Evolutionary conservation across 2,329 filamentous ascomycete genomes (phyloP), one percentile per base, ranked within the genome.

Genomic region (Trichocomaceae sp.): DNA sequence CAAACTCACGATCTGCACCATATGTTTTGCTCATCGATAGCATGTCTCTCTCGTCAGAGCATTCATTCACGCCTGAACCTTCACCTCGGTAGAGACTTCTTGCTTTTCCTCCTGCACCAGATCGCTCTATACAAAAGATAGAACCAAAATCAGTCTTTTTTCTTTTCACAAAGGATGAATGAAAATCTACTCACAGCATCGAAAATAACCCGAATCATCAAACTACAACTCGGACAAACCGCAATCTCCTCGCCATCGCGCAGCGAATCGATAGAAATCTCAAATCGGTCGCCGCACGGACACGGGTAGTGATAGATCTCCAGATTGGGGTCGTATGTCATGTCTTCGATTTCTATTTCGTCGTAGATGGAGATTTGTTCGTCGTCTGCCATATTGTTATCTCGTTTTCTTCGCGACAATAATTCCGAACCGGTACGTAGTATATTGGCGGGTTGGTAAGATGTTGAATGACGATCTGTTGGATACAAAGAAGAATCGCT

Each of bases 271-370:
- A 97, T 83, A 19, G 82, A 82, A 67, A 93, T 96, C 76, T 96
- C 88, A 76, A 99, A 99, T 57, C 88, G 83, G 75, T 99, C 93
- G 76, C 93, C 93, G 74, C 93, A 99, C 1, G 93, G 93, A 71
- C 93, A 99, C 13, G 93, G 93, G 71, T 95, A 96, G 75, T 92
- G 87, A 77, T 96, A 99, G 63, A 96, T 86, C 71, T 96, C 86
- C 41, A 90, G 81, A 3, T 80, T 79, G 47, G 84, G 76, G 72
- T 96, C 90, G 71, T 83, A 96, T 66, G 88, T 93, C 90, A 96
- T 95, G 74, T 99, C 93, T 72, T 97, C 92, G 76, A 97, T 96
- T 72, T 97, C 92, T 73, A 97, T 92, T 74, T 96, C 92, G 68
- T 97, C 92, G 78, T 96, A 97, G 70, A 96, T 88, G 62, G 86